Base-by-base conservation (phyloP, 495 filamentous ascomycete genomes). In the Hyaloscypha bicolor region DNA sequence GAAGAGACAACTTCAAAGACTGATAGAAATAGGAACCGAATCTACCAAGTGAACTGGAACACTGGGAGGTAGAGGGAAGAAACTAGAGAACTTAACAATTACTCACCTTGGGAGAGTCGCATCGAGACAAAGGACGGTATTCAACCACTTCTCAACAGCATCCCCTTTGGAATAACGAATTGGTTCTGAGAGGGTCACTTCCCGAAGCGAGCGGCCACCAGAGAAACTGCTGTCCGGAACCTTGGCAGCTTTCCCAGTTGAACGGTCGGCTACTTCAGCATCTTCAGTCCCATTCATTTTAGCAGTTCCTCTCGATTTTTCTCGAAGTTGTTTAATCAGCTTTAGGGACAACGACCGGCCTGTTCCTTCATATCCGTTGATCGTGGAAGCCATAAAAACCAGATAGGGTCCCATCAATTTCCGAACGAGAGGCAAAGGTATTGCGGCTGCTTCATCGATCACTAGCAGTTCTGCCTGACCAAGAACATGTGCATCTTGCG, bases 371-470 rank as follows among this genome's bases (percentile, higher is more conserved):
- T 99, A 99, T 62, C 96, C 96, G 73, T 97, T 98, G 79, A 99
- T 97, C 16, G 96, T 99, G 1, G 95, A 98, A 4, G 96, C 93
- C 96, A 99, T 99, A 80, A 99, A 99, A 4, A 98, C 93, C 29
- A 98, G 82, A 77, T 98, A 99, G n/a, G 94, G 95, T 0, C 96
- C 95, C 86, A 99, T 92, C 35, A 99, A 83, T 75, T 97, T 97
- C 68, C 89, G 85, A 14, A 98, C 95, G 53, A 97, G 78, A 9
- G 95, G 95, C 11, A 99, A 79, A 4, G 96, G 96, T 56, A 99
- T 99, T 1, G 96, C 96, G 9, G 96, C 96, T 16, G 96, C 96
- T 76, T 99, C 96, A 80, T 99, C 96, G 69, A 99, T 97, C 11
- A 99, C 93, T 6, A 99, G 80, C 22, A 99, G 80, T 76, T 99